phyloP scores from a whole-genome alignment of 2,329 filamentous ascomycete genomes.

The Aspergillus neotritici region DNA sequence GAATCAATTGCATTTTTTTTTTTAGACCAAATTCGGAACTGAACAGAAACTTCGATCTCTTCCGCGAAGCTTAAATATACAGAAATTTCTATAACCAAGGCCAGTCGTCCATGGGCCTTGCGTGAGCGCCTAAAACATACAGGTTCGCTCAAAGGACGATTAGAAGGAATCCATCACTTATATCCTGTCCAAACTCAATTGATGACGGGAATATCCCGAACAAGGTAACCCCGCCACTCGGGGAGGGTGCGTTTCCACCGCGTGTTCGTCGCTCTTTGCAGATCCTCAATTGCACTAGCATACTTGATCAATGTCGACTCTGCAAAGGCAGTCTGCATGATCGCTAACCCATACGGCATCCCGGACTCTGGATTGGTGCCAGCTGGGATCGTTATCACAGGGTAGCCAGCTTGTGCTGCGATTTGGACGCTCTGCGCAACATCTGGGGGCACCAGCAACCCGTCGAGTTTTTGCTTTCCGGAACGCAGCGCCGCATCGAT shows the following conservation, averaged over 20 bases:
- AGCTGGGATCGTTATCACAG: slow-evolving; percentile 63
- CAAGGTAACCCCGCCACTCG: slow-evolving; percentile 49
- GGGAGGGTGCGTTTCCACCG: slow-evolving; percentile 47
- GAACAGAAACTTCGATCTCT: too few species aligned
- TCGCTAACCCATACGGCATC: slow-evolving; percentile 57
- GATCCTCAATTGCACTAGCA: slow-evolving; percentile 59
- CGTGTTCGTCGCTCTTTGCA: slow-evolving; percentile 43
- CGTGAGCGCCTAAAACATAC: too few species aligned
- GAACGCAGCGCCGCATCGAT: slow-evolving; percentile 62
- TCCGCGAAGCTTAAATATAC: too few species aligned
- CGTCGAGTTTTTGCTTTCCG: slow-evolving; percentile 48
- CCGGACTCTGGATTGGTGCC: slow-evolving; percentile 50
- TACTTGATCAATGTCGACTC: slow-evolving; percentile 56
- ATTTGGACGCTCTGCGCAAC: slow-evolving; percentile 64
- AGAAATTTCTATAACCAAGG: too few species aligned
- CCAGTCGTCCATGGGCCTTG: too few species aligned
- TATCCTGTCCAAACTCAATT: slow-evolving; percentile 3
- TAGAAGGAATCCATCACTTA: too few species aligned
- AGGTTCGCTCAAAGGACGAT: too few species aligned
- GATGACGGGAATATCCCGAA: slow-evolving; percentile 31
- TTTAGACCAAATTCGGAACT: too few species aligned
- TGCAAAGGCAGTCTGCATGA: slow-evolving; percentile 58
- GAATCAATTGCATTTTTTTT: too few species aligned
- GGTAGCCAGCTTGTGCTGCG: slow-evolving; percentile 70
- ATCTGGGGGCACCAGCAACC: slow-evolving; percentile 62